Evolutionary conservation across 2,329 filamentous ascomycete genomes (phyloP).

Genomic region (Helotiales sp.): DNA sequence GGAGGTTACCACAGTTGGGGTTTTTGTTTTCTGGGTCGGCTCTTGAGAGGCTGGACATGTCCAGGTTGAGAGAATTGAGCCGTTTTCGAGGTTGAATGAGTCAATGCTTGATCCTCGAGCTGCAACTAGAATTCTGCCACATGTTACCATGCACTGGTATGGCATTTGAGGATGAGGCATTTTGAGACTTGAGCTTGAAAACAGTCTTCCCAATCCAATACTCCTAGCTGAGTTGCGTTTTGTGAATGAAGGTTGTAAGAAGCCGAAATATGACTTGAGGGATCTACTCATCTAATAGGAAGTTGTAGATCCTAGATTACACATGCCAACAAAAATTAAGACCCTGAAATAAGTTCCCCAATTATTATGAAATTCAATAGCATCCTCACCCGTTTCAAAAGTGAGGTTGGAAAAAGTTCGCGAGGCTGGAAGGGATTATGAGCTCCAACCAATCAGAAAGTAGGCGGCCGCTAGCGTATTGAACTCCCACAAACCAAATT

Average conservation of each 20-base stretch:
- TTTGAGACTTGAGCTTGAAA: neutral
- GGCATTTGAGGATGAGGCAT: constrained; percentile 55
- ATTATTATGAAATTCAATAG: neutral
- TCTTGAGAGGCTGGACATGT: constrained; percentile 34
- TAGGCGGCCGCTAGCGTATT: neutral
- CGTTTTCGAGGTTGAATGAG: constrained; percentile 64
- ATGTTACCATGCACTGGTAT: constrained; percentile 65
- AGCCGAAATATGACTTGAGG: neutral
- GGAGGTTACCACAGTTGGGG: neutral
- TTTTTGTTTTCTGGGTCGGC: neutral
- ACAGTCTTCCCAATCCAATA: neutral
- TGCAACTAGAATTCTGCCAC: constrained; percentile 68
- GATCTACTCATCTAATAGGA: no score
- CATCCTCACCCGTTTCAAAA: neutral
- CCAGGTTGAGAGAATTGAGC: constrained; percentile 57
- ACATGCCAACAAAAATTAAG: neutral
- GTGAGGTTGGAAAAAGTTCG: constrained; percentile 16
- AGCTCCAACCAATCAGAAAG: neutral
- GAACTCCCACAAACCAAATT: constrained; percentile 14
- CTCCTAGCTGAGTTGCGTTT: neutral
- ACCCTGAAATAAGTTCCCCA: neutral
- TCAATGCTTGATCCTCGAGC: constrained; percentile 76
- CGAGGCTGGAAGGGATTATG: neutral
- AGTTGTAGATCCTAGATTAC: no score
- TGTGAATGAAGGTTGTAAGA: neutral